Conservation (phyloP, 1,139 yeast species). For the Blastobotrys illinoisensis region DNA sequence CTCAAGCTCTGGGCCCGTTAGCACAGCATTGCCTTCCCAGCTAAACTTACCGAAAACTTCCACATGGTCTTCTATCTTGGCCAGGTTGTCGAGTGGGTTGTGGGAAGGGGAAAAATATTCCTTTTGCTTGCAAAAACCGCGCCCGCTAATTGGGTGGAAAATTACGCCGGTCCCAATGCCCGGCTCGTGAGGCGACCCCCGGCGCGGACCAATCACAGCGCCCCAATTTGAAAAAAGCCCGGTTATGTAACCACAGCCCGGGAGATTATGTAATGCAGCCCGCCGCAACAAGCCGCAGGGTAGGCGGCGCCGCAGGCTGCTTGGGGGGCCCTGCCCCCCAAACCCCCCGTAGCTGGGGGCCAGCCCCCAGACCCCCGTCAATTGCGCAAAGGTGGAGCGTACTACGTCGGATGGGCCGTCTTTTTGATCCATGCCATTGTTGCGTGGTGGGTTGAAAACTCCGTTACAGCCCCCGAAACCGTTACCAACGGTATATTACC, state of each 20-base stretch:
- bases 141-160: not conserved
- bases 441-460: too few relatives aligned
- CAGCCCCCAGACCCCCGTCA: too few relatives aligned
- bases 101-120: not conserved
- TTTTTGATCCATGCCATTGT: too few relatives aligned
- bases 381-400: too few relatives aligned
- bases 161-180: not conserved
- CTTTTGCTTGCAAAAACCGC: not conserved
- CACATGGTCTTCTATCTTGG: constrained; percentile 6
- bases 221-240: not conserved
- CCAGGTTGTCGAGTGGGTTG: not conserved
- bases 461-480: too few relatives aligned
- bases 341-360: too few relatives aligned
- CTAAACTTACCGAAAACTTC: constrained; percentile 10
- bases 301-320: too few relatives aligned
- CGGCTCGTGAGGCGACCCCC: not conserved
- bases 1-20: constrained; percentile 19
- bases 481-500: too few relatives aligned
- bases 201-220: not conserved
- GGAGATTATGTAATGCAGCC: not conserved
- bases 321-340: too few relatives aligned
- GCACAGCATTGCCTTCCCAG: too few relatives aligned
- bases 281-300: too few relatives aligned
- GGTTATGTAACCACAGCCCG: not conserved
- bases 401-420: too few relatives aligned